Evolutionary conservation across 352 stramenopile species (phyloP).

Genomic region (Peronospora tabacina): DNA sequence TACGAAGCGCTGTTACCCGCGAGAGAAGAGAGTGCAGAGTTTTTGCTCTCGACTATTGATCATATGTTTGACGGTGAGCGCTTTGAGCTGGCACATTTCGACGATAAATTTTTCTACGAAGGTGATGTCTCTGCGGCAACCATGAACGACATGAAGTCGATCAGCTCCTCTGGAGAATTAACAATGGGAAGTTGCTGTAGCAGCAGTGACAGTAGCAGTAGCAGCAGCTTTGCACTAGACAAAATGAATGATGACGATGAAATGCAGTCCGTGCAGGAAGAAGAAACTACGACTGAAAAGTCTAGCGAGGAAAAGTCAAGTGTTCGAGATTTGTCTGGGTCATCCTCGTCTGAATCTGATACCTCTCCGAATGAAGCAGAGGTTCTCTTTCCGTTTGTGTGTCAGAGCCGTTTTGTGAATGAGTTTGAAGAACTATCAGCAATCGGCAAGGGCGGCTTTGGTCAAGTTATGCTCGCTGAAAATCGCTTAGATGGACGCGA

Average conservation of each 20-base stretch:
- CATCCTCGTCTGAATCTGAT: constrained; percentile 45
- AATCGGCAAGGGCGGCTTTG: constrained; percentile 90
- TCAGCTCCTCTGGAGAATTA: constrained; percentile 35
- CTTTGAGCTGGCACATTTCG: constrained; percentile 27
- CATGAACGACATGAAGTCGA: constrained; percentile 27
- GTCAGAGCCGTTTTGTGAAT: constrained; percentile 75
- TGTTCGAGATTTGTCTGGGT: constrained; percentile 30
- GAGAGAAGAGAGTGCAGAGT: constrained; percentile 16
- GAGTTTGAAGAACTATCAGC: constrained; percentile 80
- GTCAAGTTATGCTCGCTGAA: constrained; percentile 90
- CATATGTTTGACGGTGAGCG: constrained; percentile 18
- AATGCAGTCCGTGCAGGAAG: constrained; percentile 6
- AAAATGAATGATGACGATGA: constrained; percentile 17
- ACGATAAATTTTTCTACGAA: constrained; percentile 28
- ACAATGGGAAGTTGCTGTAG: constrained; percentile 37
- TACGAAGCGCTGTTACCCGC: constrained; percentile 28
- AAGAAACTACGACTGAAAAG: constrained; percentile 26
- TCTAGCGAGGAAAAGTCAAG: constrained; percentile 23
- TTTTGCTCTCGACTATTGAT: constrained; percentile 14
- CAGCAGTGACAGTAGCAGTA: constrained; percentile 26
- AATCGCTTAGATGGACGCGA: constrained; percentile 91
- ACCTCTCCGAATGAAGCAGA: constrained; percentile 40
- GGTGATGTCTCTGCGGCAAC: constrained; percentile 24
- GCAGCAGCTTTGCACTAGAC: constrained; percentile 7
- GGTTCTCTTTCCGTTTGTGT: constrained; percentile 79